phyloP scores from a whole-genome alignment of 192 early-diverging fungal genomes.

The Backusella liffmaniae region DNA sequence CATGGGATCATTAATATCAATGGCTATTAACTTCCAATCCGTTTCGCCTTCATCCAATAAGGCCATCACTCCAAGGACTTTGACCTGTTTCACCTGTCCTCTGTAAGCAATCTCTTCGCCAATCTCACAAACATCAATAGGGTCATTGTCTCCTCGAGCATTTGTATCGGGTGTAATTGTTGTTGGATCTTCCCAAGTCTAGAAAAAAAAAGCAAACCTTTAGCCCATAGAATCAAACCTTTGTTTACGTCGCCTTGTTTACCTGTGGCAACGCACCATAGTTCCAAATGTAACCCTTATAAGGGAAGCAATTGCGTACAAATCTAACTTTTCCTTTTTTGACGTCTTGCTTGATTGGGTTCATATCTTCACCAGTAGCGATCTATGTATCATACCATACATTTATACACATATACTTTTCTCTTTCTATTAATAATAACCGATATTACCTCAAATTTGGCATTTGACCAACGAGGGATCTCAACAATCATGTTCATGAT shows the following conservation, averaged over 20 bases:
- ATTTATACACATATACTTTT: background rate
- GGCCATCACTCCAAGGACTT: constrained; percentile 97
- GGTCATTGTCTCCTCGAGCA: constrained; percentile 96
- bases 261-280: constrained; percentile 97
- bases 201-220: background rate
- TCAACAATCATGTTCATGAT: constrained; percentile 99
- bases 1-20: constrained; percentile 96
- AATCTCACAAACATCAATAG: constrained; percentile 97
- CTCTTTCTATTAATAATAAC: background rate
- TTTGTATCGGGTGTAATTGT: constrained; percentile 88
- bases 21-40: constrained; percentile 99
- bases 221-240: background rate
- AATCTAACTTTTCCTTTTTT: constrained; percentile 99
- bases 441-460: constrained; percentile 82
- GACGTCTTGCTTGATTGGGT: constrained; percentile 98
- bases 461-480: constrained; percentile 98
- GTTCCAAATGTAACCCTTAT: constrained; percentile 99
- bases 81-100: constrained; percentile 99
- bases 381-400: constrained; percentile 54
- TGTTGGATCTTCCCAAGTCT: constrained; percentile 99
- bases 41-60: constrained; percentile 99
- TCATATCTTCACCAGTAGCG: constrained; percentile 91
- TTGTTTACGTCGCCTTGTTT: background rate
- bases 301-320: constrained; percentile 99
- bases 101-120: constrained; percentile 88